Base-by-base conservation (phyloP, 768 basidiomycete species). In the Hygrophorus pudorinus region DNA sequence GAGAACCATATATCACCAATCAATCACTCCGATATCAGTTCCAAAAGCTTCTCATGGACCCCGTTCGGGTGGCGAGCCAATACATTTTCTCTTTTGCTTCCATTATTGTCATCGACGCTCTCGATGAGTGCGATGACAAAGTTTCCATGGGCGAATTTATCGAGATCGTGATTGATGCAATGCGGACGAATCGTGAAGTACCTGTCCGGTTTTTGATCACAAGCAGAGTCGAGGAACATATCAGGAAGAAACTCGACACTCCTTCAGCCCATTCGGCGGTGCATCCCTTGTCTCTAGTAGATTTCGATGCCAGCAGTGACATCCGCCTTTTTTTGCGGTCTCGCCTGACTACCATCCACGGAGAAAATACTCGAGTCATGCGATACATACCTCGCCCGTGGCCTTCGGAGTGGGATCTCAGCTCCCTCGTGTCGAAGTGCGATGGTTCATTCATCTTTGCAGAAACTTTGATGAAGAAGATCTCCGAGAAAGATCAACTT, bases 31-130 rank as follows among this genome's bases (percentile, higher is more conserved):
- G 24, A 18, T 18, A 20, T 34, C 64, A 66, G 33, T 63, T 66
- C 45, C 56, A 61, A 37, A 59, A 61, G 44, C 52, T 65, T 1
- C 53, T 66, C 17, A 50, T 59, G 18, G 55, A 65, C 13, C 61
- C 63, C 0, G 11, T 12, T 5, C 31, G 41, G 6, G 9, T 24
- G 13, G 31, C 31, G 9, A 4, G 8, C 1, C 9, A 1, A 4
- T 2, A 43, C 18, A 4, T n/a, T 10, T 12, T 2, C 13, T 17
- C 48, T 55, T n/a, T 38, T 47, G 33, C 60, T 5, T 51, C 59
- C 20, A 41, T 65, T 13, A 29, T 65, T 8, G 41, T 66, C n/a
- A 62, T 65, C 41, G 64, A 65, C 24, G 62, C 60, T 2, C 51
- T 65, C 1, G 65, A 65, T 33, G 65, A 65, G 46, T 66, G 64